Evolutionary conservation across 257 asterid species (phyloP).

Genomic region (Coffea eugenioides): DNA sequence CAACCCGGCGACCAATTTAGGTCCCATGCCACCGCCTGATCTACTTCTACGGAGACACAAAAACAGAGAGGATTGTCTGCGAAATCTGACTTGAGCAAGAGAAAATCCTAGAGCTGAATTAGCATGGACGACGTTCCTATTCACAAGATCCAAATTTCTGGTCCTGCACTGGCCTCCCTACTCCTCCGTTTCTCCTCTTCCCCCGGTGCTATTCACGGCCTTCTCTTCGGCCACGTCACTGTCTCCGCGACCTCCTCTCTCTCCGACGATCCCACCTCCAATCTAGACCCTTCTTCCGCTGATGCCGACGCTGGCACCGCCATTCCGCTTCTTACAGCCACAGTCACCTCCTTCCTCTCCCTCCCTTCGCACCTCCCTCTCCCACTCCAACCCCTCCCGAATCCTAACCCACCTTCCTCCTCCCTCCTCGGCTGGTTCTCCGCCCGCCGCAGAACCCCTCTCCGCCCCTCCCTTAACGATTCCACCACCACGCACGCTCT

Average conservation of each 20-base stretch:
- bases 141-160: slow-evolving; percentile 64
- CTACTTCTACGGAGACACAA: not conserved
- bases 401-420: slow-evolving; percentile 17
- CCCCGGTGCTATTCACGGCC: slow-evolving; percentile 72
- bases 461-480: slow-evolving; percentile 50
- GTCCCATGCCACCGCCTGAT: too few relatives aligned
- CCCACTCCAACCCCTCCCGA: slow-evolving; percentile 26
- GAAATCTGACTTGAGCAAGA: too few relatives aligned
- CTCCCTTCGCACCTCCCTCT: slow-evolving; percentile 65
- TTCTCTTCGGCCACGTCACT: slow-evolving; percentile 63
- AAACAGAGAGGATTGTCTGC: not conserved
- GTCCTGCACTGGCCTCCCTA: slow-evolving; percentile 71
- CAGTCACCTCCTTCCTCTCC: slow-evolving; percentile 63
- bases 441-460: slow-evolving; percentile 47
- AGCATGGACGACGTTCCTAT: slow-evolving; percentile 55
- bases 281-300: slow-evolving; percentile 31
- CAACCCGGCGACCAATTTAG: too few relatives aligned
- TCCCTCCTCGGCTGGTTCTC: slow-evolving; percentile 50
- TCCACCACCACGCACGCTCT: slow-evolving; percentile 39
- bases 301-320: slow-evolving; percentile 37
- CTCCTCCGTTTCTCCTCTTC: slow-evolving; percentile 77
- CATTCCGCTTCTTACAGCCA: slow-evolving; percentile 38
- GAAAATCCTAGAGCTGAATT: too few relatives aligned
- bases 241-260: slow-evolving; percentile 46
- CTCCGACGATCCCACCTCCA: slow-evolving; percentile 55